Percentiles rank a stretch among this genome's conserved stretches.
These are phyloP conservation scores for Yamadazyma kitorensis DNA, from an alignment of 805 yeast species.

Conservation along the genomic window DNA sequence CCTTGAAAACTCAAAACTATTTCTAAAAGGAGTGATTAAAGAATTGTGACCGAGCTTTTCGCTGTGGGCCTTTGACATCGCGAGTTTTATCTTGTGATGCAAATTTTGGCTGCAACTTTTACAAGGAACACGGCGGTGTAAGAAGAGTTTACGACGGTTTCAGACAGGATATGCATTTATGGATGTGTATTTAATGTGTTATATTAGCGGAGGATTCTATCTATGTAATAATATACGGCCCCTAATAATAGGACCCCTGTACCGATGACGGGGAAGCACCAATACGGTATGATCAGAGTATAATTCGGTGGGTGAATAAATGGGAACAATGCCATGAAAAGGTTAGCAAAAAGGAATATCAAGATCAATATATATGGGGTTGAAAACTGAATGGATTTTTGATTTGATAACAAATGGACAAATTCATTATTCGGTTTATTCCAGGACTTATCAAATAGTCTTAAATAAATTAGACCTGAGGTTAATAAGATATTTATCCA, in stretches of 20 bases:
- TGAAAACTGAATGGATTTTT: constrained; percentile 5
- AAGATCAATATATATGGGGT: constrained; percentile 29
- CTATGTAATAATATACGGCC: constrained; percentile 22
- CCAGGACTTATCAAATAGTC: constrained; percentile 28
- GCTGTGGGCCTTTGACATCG: no score
- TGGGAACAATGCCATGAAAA: constrained; percentile 53
- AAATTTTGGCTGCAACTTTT: no score
- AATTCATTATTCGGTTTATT: constrained; percentile 29
- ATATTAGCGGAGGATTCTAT: no score
- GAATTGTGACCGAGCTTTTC: no score
- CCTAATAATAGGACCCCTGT: constrained; percentile 44
- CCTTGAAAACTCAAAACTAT: no score
- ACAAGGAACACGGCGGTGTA: no score
- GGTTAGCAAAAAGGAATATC: constrained; percentile 44
- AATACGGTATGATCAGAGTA: constrained; percentile 45
- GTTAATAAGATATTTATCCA: constrained; percentile 55
- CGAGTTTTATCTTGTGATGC: no score
- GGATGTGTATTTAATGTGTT: no score
- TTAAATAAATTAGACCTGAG: constrained; percentile 52
- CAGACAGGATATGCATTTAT: no score
- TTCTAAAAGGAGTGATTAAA: no score
- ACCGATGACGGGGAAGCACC: constrained; percentile 57
- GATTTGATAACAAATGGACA: constrained; percentile 10
- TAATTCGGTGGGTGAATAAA: constrained; percentile 45
- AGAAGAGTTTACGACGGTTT: no score